phyloP scores from a whole-genome alignment of 2,329 filamentous ascomycete genomes.

The Cercospora sp. region DNA sequence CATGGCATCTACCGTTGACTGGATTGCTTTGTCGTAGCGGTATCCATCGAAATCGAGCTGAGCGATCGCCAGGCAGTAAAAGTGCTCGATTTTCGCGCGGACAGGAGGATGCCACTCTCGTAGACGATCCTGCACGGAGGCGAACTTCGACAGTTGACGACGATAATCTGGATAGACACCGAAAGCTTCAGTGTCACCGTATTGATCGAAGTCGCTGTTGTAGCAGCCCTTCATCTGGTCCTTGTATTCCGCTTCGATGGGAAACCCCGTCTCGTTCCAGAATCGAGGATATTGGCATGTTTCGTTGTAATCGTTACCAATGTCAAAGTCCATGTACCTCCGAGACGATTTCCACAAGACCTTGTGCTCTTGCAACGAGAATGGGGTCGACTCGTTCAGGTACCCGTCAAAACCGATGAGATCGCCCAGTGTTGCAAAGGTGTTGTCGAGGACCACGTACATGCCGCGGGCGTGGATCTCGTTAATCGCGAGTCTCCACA shows the following conservation, averaged over 20 bases:
- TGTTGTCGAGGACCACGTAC: constrained; percentile 66
- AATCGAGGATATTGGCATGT: constrained; percentile 57
- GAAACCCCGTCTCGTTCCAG: constrained; percentile 59
- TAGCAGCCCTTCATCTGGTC: constrained; percentile 55
- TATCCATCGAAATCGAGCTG: constrained; percentile 65
- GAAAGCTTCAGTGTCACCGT: constrained; percentile 63
- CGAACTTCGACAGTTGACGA: neutral
- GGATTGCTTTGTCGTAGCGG: constrained; percentile 64
- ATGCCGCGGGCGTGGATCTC: constrained; percentile 62
- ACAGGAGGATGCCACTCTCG: constrained; percentile 63
- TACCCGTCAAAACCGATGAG: constrained; percentile 62
- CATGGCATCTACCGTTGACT: constrained; percentile 61
- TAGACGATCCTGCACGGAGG: neutral
- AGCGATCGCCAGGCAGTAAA: constrained; percentile 62
- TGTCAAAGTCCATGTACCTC: constrained; percentile 59
- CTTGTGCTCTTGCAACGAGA: constrained; percentile 56
- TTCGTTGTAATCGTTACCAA: constrained; percentile 55
- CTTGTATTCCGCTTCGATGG: constrained; percentile 49
- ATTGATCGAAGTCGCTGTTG: constrained; percentile 62
- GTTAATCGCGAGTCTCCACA: constrained; percentile 58
- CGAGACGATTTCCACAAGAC: constrained; percentile 57
- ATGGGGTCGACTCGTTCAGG: constrained; percentile 59
- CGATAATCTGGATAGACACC: constrained; percentile 56
- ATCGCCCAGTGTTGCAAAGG: constrained; percentile 63
- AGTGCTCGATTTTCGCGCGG: constrained; percentile 56